Evolutionary conservation across 345 rosid species (phyloP).

Genomic region (Eucalyptus decipiens): DNA sequence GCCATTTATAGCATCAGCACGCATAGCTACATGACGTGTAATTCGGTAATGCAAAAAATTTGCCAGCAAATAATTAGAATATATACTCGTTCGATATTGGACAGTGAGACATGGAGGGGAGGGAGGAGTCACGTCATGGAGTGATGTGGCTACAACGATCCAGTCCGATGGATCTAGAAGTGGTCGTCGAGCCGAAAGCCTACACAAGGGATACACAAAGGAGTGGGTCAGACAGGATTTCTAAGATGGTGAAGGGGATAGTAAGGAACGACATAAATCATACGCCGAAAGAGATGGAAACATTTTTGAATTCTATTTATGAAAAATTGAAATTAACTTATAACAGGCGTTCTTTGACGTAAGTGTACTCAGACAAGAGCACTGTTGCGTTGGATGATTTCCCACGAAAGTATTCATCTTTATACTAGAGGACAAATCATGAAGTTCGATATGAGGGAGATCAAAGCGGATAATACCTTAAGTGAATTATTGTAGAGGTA

Average conservation of each 20-base stretch:
- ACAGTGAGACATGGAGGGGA: background rate
- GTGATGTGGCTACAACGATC: background rate
- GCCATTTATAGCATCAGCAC: background rate
- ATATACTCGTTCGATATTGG: background rate
- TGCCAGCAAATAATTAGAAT: background rate
- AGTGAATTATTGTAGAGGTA: fast-evolving
- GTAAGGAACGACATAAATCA: background rate
- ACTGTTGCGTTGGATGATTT: background rate
- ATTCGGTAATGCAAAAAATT: background rate
- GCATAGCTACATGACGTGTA: background rate
- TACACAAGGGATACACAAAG: too few species aligned
- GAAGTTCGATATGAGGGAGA: fast-evolving
- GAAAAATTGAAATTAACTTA: background rate
- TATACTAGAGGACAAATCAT: background rate
- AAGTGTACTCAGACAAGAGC: background rate
- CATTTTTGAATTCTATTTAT: background rate
- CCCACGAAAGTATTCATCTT: background rate
- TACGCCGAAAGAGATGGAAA: background rate
- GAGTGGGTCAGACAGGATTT: background rate
- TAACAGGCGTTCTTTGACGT: background rate
- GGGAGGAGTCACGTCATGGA: background rate
- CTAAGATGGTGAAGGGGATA: background rate
- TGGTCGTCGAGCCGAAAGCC: background rate
- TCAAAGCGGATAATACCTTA: fast-evolving
- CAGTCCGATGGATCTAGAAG: background rate